Evolutionary conservation across 352 stramenopile species (phyloP).

Genomic region (Blastocystis sp.): DNA sequence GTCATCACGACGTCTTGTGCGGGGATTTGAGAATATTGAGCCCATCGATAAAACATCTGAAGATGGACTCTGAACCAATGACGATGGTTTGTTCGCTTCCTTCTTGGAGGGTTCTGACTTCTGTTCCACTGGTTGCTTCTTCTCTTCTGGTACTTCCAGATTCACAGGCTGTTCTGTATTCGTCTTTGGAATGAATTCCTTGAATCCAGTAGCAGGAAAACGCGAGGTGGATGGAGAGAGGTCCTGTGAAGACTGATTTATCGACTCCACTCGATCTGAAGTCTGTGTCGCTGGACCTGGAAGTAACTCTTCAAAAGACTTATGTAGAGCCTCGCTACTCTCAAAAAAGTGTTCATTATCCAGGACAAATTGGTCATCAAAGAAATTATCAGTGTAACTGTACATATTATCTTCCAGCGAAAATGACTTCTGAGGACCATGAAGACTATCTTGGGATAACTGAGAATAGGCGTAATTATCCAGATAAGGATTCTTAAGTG

Average conservation of each 20-base stretch:
- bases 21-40: background rate
- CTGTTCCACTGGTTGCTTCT: background rate
- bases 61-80: background rate
- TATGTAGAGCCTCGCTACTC: too few relatives aligned
- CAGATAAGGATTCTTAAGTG: conserved; percentile 15
- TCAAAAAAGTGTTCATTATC: conserved; percentile 51
- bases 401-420: background rate
- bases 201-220: background rate
- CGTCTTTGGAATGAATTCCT: background rate
- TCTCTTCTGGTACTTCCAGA: background rate
- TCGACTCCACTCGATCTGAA: background rate
- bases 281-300: too few relatives aligned
- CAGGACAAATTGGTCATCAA: background rate
- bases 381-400: background rate
- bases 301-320: too few relatives aligned
- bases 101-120: background rate
- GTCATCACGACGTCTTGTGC: conserved; percentile 2
- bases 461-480: conserved; percentile 45
- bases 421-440: background rate
- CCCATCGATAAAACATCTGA: background rate
- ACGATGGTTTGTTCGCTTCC: background rate
- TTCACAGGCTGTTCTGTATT: background rate
- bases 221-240: too few relatives aligned
- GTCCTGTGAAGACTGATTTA: too few relatives aligned
- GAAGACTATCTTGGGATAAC: background rate